Evolutionary conservation across 2,329 filamentous ascomycete genomes (phyloP).

Genomic region (Calonectria pauciramosa): DNA sequence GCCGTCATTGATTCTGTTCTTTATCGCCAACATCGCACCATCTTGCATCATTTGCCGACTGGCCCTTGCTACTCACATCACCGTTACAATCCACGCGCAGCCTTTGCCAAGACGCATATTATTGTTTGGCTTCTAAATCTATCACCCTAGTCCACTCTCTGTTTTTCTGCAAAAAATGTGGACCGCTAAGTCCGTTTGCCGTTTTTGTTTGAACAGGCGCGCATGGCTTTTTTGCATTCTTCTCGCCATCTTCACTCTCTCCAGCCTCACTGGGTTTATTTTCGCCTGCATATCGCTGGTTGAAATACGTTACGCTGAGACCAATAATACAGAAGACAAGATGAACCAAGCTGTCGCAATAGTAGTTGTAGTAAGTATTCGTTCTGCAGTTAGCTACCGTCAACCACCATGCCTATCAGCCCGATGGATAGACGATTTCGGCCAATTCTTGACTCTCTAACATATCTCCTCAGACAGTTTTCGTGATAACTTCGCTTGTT

Average conservation of each 20-base stretch:
- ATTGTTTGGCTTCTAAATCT: not conserved
- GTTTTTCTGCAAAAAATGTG: not conserved
- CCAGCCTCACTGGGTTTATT: not conserved
- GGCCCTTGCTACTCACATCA: not conserved
- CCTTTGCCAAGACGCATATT: not conserved
- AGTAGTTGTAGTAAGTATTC: not conserved
- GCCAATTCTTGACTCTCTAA: not conserved
- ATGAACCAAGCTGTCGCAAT: not conserved
- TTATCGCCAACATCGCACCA: not conserved
- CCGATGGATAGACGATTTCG: not conserved
- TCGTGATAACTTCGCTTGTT: not conserved
- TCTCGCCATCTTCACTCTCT: not conserved
- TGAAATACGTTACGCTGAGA: not conserved
- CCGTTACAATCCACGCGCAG: not conserved
- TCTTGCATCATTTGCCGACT: not conserved
- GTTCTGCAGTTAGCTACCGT: not conserved
- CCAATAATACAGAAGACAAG: not conserved
- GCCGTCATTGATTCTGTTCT: not conserved
- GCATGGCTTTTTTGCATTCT: not conserved
- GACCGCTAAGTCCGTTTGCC: not conserved
- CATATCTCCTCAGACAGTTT: not conserved
- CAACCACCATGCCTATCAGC: not conserved
- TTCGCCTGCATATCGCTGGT: not conserved
- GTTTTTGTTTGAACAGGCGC: not conserved
- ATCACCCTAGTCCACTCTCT: not conserved